Evolutionary conservation across 2,329 filamentous ascomycete genomes (phyloP), one percentile per base, ranked within the genome.

Genomic region (Fusarium kyushuense): DNA sequence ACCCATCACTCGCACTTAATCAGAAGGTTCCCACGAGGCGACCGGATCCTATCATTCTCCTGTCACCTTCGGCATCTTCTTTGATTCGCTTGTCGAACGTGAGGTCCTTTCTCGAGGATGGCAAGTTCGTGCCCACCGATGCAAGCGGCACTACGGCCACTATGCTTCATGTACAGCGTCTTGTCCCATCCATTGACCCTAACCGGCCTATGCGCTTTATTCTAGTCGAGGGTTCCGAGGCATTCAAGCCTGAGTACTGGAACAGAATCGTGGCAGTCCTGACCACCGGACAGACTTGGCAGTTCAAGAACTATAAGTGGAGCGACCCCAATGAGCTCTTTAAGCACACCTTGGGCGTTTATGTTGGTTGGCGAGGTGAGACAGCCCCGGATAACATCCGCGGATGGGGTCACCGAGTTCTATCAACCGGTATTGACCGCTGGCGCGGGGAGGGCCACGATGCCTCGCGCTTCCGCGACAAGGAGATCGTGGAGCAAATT

Each of bases 231-330:
- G 91, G 90, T 19, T 92, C 94, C 0, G 91, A 96, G 76, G 92
- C 96, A 78, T 99, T 99, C 86, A 97, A 97, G 79, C 96, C 96
- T 1, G 94, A 98, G 77, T 97, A 98, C 83, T 99, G 96, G 96
- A 90, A 90, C 74, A 90, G 94, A 52, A 92, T 99, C 9, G 96
- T 97, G 3, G 96, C 92, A 14, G 94, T 99, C 58, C 98, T 99
- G 81, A 99, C 96, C 0, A 99, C 96, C 0, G 96, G 96, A 33
- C 96, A 99, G 82, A 90, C 91, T 12, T 99, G 96, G 96, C 96
- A 99, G 81, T 99, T 99, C 83, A 97, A 97, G 82, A 92, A 89
- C 71, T 99, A 99, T 86, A 97, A 97, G 80, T 99, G 96, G 93
- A 90, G 90, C 71, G 90, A 91, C 57, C 92, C 96, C 0, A 86